These are phyloP conservation scores for Lepidium didymum DNA, from an alignment of 345 rosid species.

Conservation along the genomic window DNA sequence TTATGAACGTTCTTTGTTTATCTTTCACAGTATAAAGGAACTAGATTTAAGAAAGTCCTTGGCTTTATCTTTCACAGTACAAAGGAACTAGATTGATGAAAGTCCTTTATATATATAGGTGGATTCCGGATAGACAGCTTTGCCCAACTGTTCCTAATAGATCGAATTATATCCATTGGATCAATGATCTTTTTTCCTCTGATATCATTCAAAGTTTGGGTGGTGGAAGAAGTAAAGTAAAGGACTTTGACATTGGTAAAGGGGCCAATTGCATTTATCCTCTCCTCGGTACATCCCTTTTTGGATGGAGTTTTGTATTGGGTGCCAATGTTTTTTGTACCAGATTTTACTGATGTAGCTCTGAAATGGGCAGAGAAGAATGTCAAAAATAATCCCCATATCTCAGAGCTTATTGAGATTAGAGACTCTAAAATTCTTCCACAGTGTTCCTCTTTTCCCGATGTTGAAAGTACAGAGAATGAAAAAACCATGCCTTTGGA, in stretches of 20 bases:
- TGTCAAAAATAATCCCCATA: conserved; percentile 54
- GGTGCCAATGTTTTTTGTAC: conserved; percentile 23
- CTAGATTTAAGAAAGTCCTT: too few relatives aligned
- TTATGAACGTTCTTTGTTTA: too few relatives aligned
- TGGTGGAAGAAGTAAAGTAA: conserved; percentile 31
- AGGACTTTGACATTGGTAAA: conserved; percentile 90
- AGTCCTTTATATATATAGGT: conserved; percentile 36
- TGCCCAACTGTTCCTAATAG: conserved; percentile 94
- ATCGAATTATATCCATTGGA: conserved; percentile 90
- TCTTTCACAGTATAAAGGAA: too few relatives aligned
- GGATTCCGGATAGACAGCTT: conserved; percentile 96
- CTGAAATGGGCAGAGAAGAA: conserved; percentile 85
- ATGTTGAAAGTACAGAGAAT: conserved; percentile 8
- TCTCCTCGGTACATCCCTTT: conserved; percentile 82
- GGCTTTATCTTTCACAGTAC: too few relatives aligned
- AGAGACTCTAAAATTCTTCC: conserved; percentile 41
- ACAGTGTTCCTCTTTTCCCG: background rate
- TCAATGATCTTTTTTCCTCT: conserved; percentile 74
- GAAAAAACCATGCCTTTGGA: conserved; percentile 12
- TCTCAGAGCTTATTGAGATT: conserved; percentile 63
- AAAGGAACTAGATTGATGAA: too few relatives aligned
- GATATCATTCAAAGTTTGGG: conserved; percentile 39
- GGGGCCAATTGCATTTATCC: conserved; percentile 96
- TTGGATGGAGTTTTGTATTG: conserved; percentile 64
- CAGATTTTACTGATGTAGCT: conserved; percentile 84